Evolutionary conservation across 495 filamentous ascomycete species (phyloP).

Genomic region (Beverwykella pulmonaria): DNA sequence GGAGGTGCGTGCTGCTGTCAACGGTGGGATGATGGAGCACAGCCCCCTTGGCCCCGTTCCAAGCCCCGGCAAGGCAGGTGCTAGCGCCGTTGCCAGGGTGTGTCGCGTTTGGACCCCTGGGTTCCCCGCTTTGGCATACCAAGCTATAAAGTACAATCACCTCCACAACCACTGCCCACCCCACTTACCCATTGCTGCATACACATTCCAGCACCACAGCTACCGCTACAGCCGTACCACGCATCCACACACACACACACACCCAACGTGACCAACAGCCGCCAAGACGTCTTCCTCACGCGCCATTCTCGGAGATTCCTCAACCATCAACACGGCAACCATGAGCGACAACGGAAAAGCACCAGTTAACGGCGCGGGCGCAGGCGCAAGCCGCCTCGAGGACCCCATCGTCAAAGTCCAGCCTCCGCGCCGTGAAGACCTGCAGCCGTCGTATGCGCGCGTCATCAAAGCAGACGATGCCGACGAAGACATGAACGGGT

Average conservation of each 20-base stretch:
- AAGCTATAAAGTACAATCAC: background rate
- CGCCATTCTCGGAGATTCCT: conserved; percentile 6
- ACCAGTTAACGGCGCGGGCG: conserved; percentile 25
- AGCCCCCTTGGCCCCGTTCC: conserved; percentile 3
- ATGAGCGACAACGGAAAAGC: conserved; percentile 37
- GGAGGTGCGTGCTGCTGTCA: background rate
- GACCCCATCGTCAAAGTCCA: conserved; percentile 69
- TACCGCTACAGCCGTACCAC: background rate
- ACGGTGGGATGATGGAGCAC: background rate
- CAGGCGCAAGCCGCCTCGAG: conserved; percentile 10
- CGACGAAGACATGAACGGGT: conserved; percentile 75
- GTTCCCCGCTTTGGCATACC: background rate
- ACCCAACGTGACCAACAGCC: background rate
- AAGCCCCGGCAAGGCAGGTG: conserved; percentile 1
- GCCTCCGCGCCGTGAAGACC: conserved; percentile 76
- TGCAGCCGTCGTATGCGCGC: conserved; percentile 87
- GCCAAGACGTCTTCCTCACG: conserved; percentile 14
- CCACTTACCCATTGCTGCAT: background rate
- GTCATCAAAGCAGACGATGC: conserved; percentile 66
- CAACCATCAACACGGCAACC: conserved; percentile 16
- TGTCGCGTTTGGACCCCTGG: background rate
- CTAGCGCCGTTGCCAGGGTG: background rate
- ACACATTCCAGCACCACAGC: background rate
- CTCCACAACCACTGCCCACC: background rate
- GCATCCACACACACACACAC: background rate